These are phyloP conservation scores for Tuber microsphaerosporum DNA, from an alignment of 495 filamentous ascomycete genomes.

Conservation along the genomic window DNA sequence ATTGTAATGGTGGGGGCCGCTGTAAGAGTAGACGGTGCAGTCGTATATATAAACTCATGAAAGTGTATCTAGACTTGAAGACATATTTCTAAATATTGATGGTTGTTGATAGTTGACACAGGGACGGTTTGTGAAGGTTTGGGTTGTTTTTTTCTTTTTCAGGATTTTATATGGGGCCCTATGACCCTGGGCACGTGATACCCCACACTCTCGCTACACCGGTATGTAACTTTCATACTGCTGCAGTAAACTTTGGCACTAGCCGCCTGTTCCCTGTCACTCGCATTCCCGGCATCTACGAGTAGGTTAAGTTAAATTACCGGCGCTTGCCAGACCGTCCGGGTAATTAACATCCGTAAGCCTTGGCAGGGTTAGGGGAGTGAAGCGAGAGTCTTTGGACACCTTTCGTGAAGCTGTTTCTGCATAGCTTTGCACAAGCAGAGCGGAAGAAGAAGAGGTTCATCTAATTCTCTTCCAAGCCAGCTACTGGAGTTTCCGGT, in stretches of 20 bases:
- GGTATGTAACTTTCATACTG: not conserved
- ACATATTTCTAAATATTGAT: slow-evolving; percentile 2
- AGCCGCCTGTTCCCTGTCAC: not conserved
- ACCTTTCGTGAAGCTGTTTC: not conserved
- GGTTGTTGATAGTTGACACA: not conserved
- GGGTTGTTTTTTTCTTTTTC: not conserved
- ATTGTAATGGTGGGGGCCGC: not conserved
- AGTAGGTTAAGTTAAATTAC: too few relatives aligned
- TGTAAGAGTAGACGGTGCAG: not conserved
- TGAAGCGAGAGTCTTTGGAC: not conserved
- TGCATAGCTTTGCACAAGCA: not conserved
- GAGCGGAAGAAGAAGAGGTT: not conserved
- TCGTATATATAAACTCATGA: not conserved
- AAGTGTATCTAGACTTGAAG: not conserved
- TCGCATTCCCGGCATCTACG: not conserved
- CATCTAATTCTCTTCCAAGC: not conserved
- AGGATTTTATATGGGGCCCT: not conserved
- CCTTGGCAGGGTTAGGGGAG: not conserved
- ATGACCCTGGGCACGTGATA: not conserved
- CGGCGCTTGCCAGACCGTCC: too few relatives aligned
- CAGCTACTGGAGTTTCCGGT: not conserved
- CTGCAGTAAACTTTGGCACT: not conserved
- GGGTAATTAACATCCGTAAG: not conserved
- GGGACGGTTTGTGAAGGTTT: not conserved
- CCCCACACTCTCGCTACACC: too few relatives aligned